Evolutionary conservation across 495 filamentous ascomycete genomes (phyloP), one percentile per base, ranked within the genome.

Genomic region (Penicillium desertorum): DNA sequence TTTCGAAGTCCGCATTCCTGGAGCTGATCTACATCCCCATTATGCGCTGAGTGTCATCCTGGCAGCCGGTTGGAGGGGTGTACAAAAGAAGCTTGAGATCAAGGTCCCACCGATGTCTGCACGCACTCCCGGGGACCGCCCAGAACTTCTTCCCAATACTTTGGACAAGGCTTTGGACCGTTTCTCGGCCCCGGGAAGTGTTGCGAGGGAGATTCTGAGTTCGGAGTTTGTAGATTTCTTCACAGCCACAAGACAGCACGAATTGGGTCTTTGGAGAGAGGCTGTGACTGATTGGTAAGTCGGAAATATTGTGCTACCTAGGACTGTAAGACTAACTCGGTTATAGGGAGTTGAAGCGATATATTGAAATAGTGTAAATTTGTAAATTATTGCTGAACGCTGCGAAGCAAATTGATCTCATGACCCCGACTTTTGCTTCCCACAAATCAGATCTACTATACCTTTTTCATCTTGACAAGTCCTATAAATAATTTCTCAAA

Each of bases 221-320:
- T 83, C 92, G 61, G 89, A 91, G 16, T 97, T 97, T 74, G 92
- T 97, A 14, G 91, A 96, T 4, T 93, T 96, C 67, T 97, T 82
- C 75, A 88, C 86, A 4, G 92, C 92, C n/a, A 96, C 92, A 19
- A 82, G 92, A 51, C 86, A 91, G 65, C 91, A 97, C 72, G 92
- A 97, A 72, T 78, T 91, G 59, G 74, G 84, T 55, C 73, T 95
- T 2, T 97, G 92, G 91, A 88, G 96, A 64, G 92, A 96, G 67
- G 88, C 90, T 2, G 90, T 96, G n/a, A 96, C 91, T 32, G 91
- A 96, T 72, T 96, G 91, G 90, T 89, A 73, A 66, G 83, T 77
- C 16, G n/a, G 1, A 50, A 10, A 7, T 41, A 14, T 16, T 45
- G 7, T 10, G 11, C 22, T 5, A 12, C 30, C 25, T 12, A n/a